phyloP scores from a whole-genome alignment of 345 rosid genomes.

The Psidium friedrichsthalianum region DNA sequence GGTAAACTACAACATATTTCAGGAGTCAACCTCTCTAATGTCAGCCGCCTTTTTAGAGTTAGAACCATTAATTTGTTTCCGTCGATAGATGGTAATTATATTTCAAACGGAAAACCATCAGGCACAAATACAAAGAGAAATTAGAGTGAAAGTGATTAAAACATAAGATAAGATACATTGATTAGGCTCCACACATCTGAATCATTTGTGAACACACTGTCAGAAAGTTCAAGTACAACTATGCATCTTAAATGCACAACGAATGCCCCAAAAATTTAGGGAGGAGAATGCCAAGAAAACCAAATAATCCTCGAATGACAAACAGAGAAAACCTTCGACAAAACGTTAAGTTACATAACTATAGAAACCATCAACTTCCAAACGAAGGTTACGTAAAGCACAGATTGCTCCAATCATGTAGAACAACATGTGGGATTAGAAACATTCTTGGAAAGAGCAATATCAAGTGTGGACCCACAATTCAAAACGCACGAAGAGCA shows the following conservation, averaged over 20 bases:
- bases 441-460: background rate
- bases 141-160: too few species aligned
- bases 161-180: background rate
- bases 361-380: too few species aligned
- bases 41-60: background rate
- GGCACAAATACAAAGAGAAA: background rate
- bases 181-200: rapidly evolving
- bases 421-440: too few species aligned
- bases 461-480: background rate
- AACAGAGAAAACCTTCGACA: background rate
- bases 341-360: background rate
- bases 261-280: background rate
- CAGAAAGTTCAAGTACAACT: background rate
- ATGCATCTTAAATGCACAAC: background rate
- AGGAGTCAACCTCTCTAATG: background rate
- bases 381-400: too few species aligned
- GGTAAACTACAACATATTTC: background rate
- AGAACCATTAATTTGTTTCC: background rate
- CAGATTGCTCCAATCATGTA: too few species aligned
- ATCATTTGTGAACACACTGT: background rate
- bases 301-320: background rate
- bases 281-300: background rate
- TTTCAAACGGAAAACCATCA: background rate
- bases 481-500: background rate
- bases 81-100: background rate